phyloP scores from a whole-genome alignment of 2,329 filamentous ascomycete species.

The Bipolaris oryzae region DNA sequence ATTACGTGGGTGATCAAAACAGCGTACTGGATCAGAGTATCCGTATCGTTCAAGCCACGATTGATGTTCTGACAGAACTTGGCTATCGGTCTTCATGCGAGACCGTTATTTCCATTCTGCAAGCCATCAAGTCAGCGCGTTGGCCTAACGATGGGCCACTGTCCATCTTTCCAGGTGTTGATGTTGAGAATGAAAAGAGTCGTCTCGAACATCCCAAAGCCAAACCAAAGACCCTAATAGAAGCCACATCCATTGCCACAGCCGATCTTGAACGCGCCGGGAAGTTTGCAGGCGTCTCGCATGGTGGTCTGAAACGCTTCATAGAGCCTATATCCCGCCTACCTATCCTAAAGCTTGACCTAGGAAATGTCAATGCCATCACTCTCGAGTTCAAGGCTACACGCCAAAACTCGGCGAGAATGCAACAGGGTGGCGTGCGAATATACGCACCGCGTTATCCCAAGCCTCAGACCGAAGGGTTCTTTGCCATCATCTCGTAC shows the following conservation, averaged over 20 bases:
- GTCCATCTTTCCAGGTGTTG: slow-evolving; percentile 78
- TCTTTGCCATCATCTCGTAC: slow-evolving; percentile 81
- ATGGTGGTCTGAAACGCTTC: slow-evolving; percentile 55
- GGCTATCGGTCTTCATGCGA: slow-evolving; percentile 77
- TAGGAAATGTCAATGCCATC: slow-evolving; percentile 66
- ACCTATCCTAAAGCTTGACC: slow-evolving; percentile 69
- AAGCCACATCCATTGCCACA: slow-evolving; percentile 39
- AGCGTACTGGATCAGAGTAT: slow-evolving; percentile 92
- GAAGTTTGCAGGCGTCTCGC: slow-evolving; percentile 59
- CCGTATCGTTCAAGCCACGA: slow-evolving; percentile 92
- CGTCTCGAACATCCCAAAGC: slow-evolving; percentile 50
- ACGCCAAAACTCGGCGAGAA: slow-evolving; percentile 64
- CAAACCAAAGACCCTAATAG: slow-evolving; percentile 46
- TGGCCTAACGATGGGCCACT: slow-evolving; percentile 86
- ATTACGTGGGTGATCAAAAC: slow-evolving; percentile 94
- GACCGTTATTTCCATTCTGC: slow-evolving; percentile 82
- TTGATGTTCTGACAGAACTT: slow-evolving; percentile 92
- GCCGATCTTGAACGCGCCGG: slow-evolving; percentile 45
- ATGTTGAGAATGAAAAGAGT: slow-evolving; percentile 52
- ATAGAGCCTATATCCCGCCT: slow-evolving; percentile 68
- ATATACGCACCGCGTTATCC: slow-evolving; percentile 90
- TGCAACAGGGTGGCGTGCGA: slow-evolving; percentile 61
- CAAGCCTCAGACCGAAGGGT: slow-evolving; percentile 93
- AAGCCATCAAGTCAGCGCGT: slow-evolving; percentile 88
- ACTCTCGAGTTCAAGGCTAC: slow-evolving; percentile 68